Evolutionary conservation across 73 alveolate species (phyloP), one percentile per base, ranked within the genome.

Genomic region (Paramecium caudatum): DNA sequence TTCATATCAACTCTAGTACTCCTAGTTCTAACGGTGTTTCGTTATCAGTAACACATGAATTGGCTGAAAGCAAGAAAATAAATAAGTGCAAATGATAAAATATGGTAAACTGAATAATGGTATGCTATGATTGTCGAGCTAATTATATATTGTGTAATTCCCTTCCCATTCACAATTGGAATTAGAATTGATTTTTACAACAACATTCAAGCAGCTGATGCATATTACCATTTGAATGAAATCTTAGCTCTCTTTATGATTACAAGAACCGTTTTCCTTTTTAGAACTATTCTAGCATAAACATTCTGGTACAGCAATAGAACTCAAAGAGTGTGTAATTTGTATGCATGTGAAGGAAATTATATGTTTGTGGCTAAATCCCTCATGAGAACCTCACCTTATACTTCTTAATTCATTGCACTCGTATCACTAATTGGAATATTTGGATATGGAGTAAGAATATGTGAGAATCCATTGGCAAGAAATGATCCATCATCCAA

Each of bases 341-440:
- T 82, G 13, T 82, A 82, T 82, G 91, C 91, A 3, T 55, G 74
- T 49, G 91, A 82, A 82, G 91, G 74, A 16, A 63, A 82, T 82
- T 82, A 47, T 48, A 34, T 82, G 55, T 82, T 82, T 82, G 81
- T 63, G 19, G 61, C 81, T 3, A 82, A 82, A 82, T 55, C 82
- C 1, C 23, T 82, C 15, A 82, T 82, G 91, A 43, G 81, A 27
- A 82, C 91, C 5, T 25, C 74, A 0, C 91, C 91, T 9, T 82
- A 82, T 30, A 37, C 61, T 46, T 47, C 81, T 4, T 49, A 49
- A 49, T 49, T 82, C 48, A 48, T 55, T 46, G 91, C 91, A 1
- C 4, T 82, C 3, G 62, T 48, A 2, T 39, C 50, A 16, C 43
- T 63, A 21, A 82, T 82, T 25, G 34, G 48, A 3, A 49, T 49